These are phyloP conservation scores for Pichia deserticola DNA, from an alignment of 805 yeast genomes.

Conservation along the genomic window DNA sequence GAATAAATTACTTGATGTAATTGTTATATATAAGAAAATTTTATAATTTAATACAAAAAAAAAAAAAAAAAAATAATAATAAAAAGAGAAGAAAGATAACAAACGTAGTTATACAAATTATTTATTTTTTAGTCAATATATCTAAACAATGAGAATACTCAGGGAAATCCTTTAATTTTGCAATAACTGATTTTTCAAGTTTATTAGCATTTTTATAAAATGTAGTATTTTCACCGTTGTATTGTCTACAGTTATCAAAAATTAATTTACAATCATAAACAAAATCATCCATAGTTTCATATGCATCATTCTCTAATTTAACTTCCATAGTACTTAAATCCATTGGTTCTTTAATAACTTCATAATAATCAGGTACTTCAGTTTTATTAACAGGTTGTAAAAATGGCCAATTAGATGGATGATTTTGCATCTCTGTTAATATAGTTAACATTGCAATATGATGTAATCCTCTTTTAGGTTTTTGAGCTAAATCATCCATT, in stretches of 20 bases:
- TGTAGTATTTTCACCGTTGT: slow-evolving; percentile 91
- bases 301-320: slow-evolving; percentile 85
- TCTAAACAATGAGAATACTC: slow-evolving; percentile 83
- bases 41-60: too few species aligned
- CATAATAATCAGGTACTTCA: slow-evolving; percentile 95
- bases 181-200: slow-evolving; percentile 79
- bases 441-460: slow-evolving; percentile 88
- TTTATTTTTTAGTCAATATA: slow-evolving; percentile 23
- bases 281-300: slow-evolving; percentile 85
- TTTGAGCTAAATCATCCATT: slow-evolving; percentile 93
- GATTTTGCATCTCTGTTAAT: slow-evolving; percentile 81
- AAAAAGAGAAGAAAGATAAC: neutral
- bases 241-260: slow-evolving; percentile 84
- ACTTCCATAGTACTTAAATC: slow-evolving; percentile 93
- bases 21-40: neutral
- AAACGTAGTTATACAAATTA: neutral
- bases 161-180: slow-evolving; percentile 81
- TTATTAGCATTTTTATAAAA: slow-evolving; percentile 93
- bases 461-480: slow-evolving; percentile 92
- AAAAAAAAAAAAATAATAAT: neutral
- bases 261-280: slow-evolving; percentile 81
- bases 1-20: neutral
- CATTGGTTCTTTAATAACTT: slow-evolving; percentile 96
- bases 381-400: slow-evolving; percentile 85
- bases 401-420: slow-evolving; percentile 98